Conservation (phyloP, 108 stramenopile genomes). For the Craspedostauros australis region DNA sequence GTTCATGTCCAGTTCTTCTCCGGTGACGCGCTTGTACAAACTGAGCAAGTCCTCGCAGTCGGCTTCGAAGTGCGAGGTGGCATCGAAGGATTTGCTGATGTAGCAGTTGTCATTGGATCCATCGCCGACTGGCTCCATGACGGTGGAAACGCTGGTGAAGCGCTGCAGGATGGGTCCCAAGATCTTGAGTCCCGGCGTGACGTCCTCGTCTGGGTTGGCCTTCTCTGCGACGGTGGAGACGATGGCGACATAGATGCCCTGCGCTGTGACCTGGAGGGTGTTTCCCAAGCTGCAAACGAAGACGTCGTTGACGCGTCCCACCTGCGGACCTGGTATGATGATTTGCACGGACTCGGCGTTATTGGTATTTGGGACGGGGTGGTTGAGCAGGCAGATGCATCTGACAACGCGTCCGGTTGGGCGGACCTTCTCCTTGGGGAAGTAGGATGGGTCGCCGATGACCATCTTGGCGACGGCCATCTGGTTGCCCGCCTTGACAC, state of each 20-base stretch:
- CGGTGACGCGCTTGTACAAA: constrained; percentile 95
- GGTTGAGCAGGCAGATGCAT: constrained; percentile 97
- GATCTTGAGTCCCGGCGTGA: constrained; percentile 86
- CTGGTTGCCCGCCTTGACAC: constrained; percentile 84
- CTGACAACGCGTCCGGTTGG: constrained; percentile 89
- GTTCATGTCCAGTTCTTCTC: constrained; percentile 92
- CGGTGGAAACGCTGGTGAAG: constrained; percentile 88
- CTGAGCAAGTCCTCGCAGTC: constrained; percentile 85
- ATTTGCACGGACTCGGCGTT: constrained; percentile 91
- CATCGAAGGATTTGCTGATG: constrained; percentile 94
- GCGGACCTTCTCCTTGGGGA: constrained; percentile 71
- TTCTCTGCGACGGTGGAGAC: constrained; percentile 95
- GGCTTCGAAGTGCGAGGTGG: constrained; percentile 97
- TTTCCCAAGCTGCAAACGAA: constrained; percentile 90
- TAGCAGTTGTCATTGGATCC: constrained; percentile 89
- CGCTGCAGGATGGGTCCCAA: constrained; percentile 90
- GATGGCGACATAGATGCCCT: constrained; percentile 95
- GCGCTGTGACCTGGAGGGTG: constrained; percentile 69
- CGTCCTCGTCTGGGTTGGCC: constrained; percentile 86
- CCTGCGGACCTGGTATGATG: constrained; percentile 97
- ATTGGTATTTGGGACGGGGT: constrained; percentile 91
- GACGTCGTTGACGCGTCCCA: constrained; percentile 91
- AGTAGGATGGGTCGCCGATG: constrained; percentile 97
- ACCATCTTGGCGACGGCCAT: constrained; percentile 97
- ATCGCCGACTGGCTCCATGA: constrained; percentile 86